Base-by-base conservation (phyloP, 345 rosid species). In the Hirschfeldia incana region DNA sequence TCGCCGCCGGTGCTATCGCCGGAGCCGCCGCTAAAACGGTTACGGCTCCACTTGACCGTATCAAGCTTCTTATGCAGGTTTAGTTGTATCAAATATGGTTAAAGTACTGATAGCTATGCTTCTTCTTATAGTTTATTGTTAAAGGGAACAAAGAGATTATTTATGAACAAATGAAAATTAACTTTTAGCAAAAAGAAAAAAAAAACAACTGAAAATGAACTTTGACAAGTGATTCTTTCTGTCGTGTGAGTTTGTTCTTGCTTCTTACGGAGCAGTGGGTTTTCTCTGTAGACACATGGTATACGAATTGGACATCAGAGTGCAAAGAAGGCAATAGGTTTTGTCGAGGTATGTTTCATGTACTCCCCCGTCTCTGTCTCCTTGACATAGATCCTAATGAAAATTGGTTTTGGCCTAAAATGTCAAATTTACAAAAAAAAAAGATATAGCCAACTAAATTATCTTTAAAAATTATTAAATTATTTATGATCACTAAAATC, bases 1-100 rank as follows among this genome's bases (percentile, higher is more conserved):
- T 95, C 78, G 76, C 84, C 1, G 98, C 99, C 65, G 99, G 94
- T n/a, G 99, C 99, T 49, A 53, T 90, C 57, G 89, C 98, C 15
- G 98, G 99, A 60, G 97, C 97, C 65, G 94, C 94, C n/a, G 98
- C 98, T 1, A 95, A 95, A 84, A 84, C 94, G 17, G 91, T 88
- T 64, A 91, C 97, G 1, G 98, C 99, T 69, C 98, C 98, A 2
- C 98, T 95, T 57, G 99, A 95, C 86, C 99, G 97, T 44, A 74
- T 93, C 67, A 95, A 95, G 88, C 89, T 95, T 69, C 97, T 95
- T 79, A 90, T 95, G 97, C 97, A 91, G 97, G 99, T 94, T 49
- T 26, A 59, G 6, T 21, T 0, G 42, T 65, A 27, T 12, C n/a
- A 26, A 44, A 44, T 12, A 55, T 42, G 12, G 13, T 7, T 6